Conservation (phyloP, 176 grass and related monocot species). For the Oropetium thomaeum region DNA sequence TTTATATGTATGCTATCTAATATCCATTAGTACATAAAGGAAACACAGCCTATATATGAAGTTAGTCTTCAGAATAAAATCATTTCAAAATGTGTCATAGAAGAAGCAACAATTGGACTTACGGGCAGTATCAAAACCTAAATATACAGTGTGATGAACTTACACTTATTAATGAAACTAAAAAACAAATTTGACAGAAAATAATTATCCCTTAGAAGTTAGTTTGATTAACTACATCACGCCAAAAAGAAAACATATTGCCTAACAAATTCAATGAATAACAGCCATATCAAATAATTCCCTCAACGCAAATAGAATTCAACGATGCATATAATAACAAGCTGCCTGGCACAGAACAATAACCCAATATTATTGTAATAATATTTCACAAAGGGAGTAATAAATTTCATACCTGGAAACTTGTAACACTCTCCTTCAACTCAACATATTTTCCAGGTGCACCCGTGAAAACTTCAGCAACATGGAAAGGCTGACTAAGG, state of each 20-base stretch:
- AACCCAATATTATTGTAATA: not conserved
- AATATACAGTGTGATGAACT: not conserved
- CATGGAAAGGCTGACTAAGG: constrained; percentile 94
- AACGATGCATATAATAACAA: not conserved
- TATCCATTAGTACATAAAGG: not conserved
- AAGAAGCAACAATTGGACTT: not conserved
- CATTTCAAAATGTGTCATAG: no score
- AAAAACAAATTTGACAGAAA: not conserved
- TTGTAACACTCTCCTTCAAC: constrained; percentile 78
- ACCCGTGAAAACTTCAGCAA: constrained; percentile 97
- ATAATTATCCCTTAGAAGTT: not conserved
- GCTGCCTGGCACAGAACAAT: not conserved
- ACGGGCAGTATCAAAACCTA: not conserved
- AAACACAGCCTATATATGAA: not conserved
- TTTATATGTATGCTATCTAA: not conserved
- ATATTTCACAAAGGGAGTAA: not conserved
- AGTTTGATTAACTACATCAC: not conserved
- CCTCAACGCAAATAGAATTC: not conserved
- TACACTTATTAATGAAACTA: not conserved
- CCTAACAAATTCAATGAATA: not conserved
- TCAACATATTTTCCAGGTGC: constrained; percentile 93
- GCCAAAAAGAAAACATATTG: not conserved
- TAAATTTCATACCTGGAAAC: constrained; percentile 76
- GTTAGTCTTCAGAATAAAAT: not conserved
- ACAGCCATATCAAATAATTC: not conserved